Base-by-base conservation (phyloP, 805 yeast species). In the Novakomyces olei region DNA sequence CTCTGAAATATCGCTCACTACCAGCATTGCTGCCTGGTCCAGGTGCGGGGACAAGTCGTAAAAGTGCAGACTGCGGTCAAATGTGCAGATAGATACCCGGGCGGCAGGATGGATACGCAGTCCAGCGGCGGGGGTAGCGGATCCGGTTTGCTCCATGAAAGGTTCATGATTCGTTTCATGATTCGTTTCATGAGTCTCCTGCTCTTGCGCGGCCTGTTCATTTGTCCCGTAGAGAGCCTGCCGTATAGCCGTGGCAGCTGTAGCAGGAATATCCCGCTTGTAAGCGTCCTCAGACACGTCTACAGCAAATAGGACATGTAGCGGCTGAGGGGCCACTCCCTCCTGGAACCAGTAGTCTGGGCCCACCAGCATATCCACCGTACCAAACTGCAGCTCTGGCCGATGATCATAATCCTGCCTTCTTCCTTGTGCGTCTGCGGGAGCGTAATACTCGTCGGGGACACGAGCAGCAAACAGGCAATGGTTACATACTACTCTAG, bases 311-410 rank as follows among this genome's bases (percentile, higher is more conserved):
- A 80, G 64, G 48, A 72, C 77, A 44, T 68, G 74, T 36, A 78
- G 53, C 2, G 73, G 68, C 12, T 51, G 43, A 5, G 69, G 58
- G 9, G 7, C 12, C n/a, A n/a, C n/a, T 10, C 20, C 22, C 5
- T 50, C 47, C 3, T 40, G 44, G 23, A 61, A 55, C 50, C 77
- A 72, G 50, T 79, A 85, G 28, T 64, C 68, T 10, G 59, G 52
- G 2, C 93, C 92, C 3, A 79, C 93, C 4, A 70, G 49, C 38
- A 78, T 66, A 44, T 88, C 99, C 39, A 79, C 81, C 8, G 81
- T 77, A 10, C 96, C 95, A 29, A 59, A 63, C 39, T 65, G 68
- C 31, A 85, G 58, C 45, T 85, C 96, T 0, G 92, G 83, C 31
- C 81, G 61, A 17, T 23, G 14, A 23, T 52, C 55, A 40, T 65